Conservation (phyloP, 805 yeast species). For the Kodamaea kaohsiungensis region DNA sequence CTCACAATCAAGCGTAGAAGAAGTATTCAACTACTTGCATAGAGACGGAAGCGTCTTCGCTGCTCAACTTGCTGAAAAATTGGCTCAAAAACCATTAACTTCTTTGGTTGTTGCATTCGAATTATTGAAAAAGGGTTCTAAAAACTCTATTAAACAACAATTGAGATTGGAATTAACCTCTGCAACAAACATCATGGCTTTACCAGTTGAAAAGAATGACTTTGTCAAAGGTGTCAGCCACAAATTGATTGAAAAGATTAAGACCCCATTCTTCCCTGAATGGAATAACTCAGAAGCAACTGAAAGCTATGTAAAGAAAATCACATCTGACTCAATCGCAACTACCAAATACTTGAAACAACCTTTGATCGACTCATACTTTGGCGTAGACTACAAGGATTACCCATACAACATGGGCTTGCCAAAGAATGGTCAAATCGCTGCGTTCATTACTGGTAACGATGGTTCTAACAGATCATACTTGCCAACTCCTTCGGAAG, state of each 20-base stretch:
- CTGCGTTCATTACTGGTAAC: constrained; percentile 65
- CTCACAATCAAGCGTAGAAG: constrained; percentile 51
- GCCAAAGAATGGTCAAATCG: constrained; percentile 70
- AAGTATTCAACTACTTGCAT: constrained; percentile 53
- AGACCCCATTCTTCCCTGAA: constrained; percentile 48
- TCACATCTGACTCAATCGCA: constrained; percentile 20
- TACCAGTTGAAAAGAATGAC: constrained; percentile 51
- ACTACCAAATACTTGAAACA: constrained; percentile 26
- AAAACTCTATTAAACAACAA: constrained; percentile 61
- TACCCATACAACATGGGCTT: constrained; percentile 75
- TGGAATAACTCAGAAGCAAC: constrained; percentile 36
- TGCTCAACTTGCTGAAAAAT: constrained; percentile 49
- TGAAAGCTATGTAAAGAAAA: constrained; percentile 19
- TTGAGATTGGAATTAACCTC: constrained; percentile 71
- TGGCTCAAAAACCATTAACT: constrained; percentile 72
- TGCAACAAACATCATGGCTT: constrained; percentile 72
- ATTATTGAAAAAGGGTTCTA: constrained; percentile 61
- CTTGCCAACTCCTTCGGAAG: constrained; percentile 69
- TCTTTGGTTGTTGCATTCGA: constrained; percentile 73
- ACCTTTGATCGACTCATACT: constrained; percentile 41
- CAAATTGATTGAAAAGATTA: constrained; percentile 61
- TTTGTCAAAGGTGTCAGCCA: constrained; percentile 70
- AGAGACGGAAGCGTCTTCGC: constrained; percentile 70
- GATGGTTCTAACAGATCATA: constrained; percentile 65
- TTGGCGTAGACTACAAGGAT: constrained; percentile 38